phyloP scores from a whole-genome alignment of 2,329 filamentous ascomycete species.

The Venturia aucupariae region DNA sequence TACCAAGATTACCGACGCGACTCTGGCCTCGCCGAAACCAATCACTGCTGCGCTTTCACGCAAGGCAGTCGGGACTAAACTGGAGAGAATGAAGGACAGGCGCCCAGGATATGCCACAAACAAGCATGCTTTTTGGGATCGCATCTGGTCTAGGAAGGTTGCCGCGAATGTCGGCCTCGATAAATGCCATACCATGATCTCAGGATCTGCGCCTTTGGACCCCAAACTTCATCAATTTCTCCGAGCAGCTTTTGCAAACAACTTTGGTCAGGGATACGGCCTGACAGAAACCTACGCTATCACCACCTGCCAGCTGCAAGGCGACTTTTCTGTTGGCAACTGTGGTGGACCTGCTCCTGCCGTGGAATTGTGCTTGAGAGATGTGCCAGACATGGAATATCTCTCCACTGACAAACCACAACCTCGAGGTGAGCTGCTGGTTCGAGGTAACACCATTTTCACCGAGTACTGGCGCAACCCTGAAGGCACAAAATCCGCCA shows the following conservation, averaged over 20 bases:
- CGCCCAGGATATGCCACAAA: constrained; percentile 64
- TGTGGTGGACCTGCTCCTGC: constrained; percentile 64
- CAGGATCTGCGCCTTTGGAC: constrained; percentile 84
- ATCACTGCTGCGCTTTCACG: constrained; percentile 73
- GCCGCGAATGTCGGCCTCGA: constrained; percentile 74
- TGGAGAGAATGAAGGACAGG: constrained; percentile 64
- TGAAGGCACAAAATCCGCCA: constrained; percentile 72
- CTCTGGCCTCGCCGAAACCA: constrained; percentile 56
- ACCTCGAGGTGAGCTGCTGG: constrained; percentile 79
- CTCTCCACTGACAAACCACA: constrained; percentile 75
- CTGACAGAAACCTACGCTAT: constrained; percentile 89
- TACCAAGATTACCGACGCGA: constrained; percentile 68
- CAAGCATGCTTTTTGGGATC: constrained; percentile 68
- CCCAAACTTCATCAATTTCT: constrained; percentile 83
- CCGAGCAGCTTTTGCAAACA: constrained; percentile 68
- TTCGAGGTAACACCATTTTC: constrained; percentile 76
- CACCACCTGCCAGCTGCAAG: constrained; percentile 56
- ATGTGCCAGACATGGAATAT: constrained; percentile 93
- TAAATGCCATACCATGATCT: constrained; percentile 62
- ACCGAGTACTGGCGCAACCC: constrained; percentile 82
- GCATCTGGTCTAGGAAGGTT: constrained; percentile 87
- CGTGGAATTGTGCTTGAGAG: constrained; percentile 70
- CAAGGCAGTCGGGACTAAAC: constrained; percentile 70
- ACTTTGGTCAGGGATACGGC: constrained; percentile 82
- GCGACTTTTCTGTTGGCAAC: constrained; percentile 69